Evolutionary conservation across 2,329 filamentous ascomycete genomes (phyloP).

Genomic region (Leptosphaerulina australis): DNA sequence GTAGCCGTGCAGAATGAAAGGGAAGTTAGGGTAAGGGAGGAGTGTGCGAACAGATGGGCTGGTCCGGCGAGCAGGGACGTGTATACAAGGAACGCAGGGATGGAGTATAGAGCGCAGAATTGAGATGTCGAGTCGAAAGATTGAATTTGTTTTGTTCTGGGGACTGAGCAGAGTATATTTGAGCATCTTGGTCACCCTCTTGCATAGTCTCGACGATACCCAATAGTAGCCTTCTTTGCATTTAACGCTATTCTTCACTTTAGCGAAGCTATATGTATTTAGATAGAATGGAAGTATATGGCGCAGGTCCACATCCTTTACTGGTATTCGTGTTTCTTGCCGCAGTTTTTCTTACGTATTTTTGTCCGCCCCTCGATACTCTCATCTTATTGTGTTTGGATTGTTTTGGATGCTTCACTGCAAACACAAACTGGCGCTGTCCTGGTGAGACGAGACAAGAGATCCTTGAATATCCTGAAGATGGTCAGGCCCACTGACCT

Average conservation of each 20-base stretch:
- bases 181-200: background rate
- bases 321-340: too few species aligned
- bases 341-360: too few species aligned
- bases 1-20: conserved; percentile 53
- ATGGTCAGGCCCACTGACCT: too few species aligned
- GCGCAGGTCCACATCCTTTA: too few species aligned
- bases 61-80: conserved; percentile 45
- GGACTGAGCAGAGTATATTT: background rate
- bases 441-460: too few species aligned
- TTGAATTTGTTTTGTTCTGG: background rate
- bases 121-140: conserved; percentile 4
- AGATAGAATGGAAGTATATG: background rate
- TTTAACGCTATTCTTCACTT: background rate
- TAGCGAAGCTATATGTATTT: background rate
- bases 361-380: too few species aligned
- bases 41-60: conserved; percentile 47
- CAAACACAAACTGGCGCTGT: too few species aligned
- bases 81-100: conserved; percentile 38
- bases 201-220: conserved; percentile 1
- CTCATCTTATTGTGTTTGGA: too few species aligned
- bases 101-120: conserved; percentile 47
- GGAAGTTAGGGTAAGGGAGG: conserved; percentile 53
- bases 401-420: too few species aligned
- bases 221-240: background rate
- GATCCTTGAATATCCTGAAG: too few species aligned